Evolutionary conservation across 441 rosid genomes (phyloP), one percentile per base, ranked within the genome.

Genomic region (Metrosideros polymorpha): DNA sequence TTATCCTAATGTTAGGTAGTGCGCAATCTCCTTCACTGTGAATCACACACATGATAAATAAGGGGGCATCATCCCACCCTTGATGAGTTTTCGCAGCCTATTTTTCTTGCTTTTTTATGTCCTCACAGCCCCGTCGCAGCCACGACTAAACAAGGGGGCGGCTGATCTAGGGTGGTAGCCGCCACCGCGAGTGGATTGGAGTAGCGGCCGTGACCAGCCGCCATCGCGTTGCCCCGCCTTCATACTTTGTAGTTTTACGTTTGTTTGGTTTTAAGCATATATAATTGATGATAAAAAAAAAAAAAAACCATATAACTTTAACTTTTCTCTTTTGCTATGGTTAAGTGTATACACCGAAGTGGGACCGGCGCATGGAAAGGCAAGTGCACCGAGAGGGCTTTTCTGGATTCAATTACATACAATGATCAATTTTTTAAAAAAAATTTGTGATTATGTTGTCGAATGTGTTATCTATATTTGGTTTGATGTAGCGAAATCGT

Each of bases 401-500:
- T 12, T 57, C 32, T 6, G 32, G 30, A 57, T 56, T 56, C 32
- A 56, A 12, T 56, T 56, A 56, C 30, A 27, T 56, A 27, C 63
- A 27, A 56, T 13, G 63, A 56, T 56, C 61, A 2, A 5, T 4
- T 56, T 56, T 56, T n/a, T n/a, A n/a, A n/a, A n/a, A n/a, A n/a
- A n/a, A 22, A 8, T 25, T 10, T 57, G 5, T n/a, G 14, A 29
- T 29, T 59, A 14, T 59, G 66, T 29, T n/a, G 35, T 59, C 19
- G 1, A 59, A 7, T 35, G 6, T 59, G 3, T 29, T 59, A 29
- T 29, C 10, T 54, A 9, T 1, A 9, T 54, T 59, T 59, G 19
- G 5, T 59, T 14, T 59, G 35, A 30, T 6, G 9, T 6, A 14
- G 9, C 9, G 5, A 29, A 29, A 14, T 59, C 0, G 1, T 59